Base-by-base conservation (phyloP, 2,329 filamentous ascomycete species). In the Botrytis fragariae region DNA sequence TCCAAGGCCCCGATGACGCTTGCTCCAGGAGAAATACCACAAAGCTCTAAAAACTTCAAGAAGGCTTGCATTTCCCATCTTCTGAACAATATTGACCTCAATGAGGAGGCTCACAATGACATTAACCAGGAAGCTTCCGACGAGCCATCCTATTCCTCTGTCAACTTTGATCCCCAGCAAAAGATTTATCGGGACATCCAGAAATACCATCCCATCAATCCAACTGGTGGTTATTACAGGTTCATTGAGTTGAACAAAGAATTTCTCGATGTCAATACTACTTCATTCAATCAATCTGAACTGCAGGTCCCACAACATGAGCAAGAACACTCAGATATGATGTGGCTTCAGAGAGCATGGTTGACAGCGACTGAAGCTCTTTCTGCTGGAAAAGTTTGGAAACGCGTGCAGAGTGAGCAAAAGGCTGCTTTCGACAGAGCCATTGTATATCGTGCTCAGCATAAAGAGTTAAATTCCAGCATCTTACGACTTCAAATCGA, bases 91-190 rank as follows among this genome's bases (percentile, higher is more conserved):
- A 48, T 45, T 6, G 2, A 29, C 22, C 6, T 20, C 14, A 14
- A n/a, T 1, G 3, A 37, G 14, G 4, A 51, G 4, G 25, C 7
- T 51, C 18, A 25, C 14, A 1, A 1, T 1, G 0, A 48, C 2
- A 65, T n/a, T 6, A 25, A 18, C 10, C 32, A 29, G 22, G 0
- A 18, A 14, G 22, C 9, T 39, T 20, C 44, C 6, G 20, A 16
- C 4, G 2, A 16, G 5, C 4, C 37, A 39, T 18, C 32, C 35
- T 9, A 3, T n/a, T n/a, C n/a, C 22, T 37, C 14, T 35, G 6
- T 10, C 29, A 22, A 18, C 32, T 20, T 6, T 1, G 32, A 51
- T 51, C 7, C 0, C 7, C 22, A 6, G 22, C 44, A 5, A 22
- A 44, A 45, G 8, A 25, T 32, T 4, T 14, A 16, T 20, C 29